Base-by-base conservation (phyloP, 2,329 filamentous ascomycete genomes). In the Cladosporium phlei region DNA sequence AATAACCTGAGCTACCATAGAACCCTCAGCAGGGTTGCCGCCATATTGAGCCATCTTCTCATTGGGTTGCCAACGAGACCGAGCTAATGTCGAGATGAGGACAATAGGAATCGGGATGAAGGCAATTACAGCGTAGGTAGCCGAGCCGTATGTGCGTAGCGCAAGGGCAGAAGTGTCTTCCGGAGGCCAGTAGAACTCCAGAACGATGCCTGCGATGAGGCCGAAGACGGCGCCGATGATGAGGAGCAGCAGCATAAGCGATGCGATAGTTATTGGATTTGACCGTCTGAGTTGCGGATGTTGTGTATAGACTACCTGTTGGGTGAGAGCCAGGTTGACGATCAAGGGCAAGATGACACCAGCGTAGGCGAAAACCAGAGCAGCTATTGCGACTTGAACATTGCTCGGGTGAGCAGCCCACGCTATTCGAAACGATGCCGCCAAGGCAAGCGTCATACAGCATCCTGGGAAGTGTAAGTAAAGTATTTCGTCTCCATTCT, bases 261-360 rank as follows among this genome's bases (percentile, higher is more conserved):
- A 84, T 19, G 66, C 46, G 16, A 70, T 53, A 2, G 70, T 72
- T 16, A 79, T 70, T 2, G 66, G 56, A 16, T 66, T 71, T 52
- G 78, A 74, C 86, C 86, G 90, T 48, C 86, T 87, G 25, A 88
- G 62, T 2, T 63, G 60, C 0, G 86, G 86, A 59, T 90, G 85
- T 37, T 80, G 77, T 4, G 85, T 84, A 44, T 88, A 77, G 16
- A 93, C 66, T 21, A 94, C 74, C 38, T 88, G 81, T 66, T 88
- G 86, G 0, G 83, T 68, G 60, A 90, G 86, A 57, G 93, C 69
- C 34, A 94, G 68, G 67, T 95, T 91, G 66, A 88, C 70, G 57
- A 91, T 68, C 65, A 86, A 91, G 21, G 94, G 70, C 8, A 94
- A 66, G 25, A 94, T 62, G 12, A 89, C 80, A 30, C 87, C 88